These are phyloP conservation scores for Aspergillus avenaceus DNA, from an alignment of 495 filamentous ascomycete species.

Conservation along the genomic window DNA sequence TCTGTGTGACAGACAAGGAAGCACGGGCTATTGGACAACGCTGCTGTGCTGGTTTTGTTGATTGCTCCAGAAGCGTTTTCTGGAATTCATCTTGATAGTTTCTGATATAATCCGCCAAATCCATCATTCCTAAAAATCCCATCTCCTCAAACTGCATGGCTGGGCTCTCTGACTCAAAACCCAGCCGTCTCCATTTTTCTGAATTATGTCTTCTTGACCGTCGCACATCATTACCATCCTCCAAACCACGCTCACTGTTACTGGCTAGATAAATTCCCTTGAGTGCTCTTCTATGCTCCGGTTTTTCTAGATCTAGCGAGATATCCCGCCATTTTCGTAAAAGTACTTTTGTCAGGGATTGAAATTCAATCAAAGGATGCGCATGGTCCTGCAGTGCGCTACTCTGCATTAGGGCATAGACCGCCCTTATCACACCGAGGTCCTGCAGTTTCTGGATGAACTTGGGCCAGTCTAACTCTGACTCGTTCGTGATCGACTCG, in stretches of 20 bases:
- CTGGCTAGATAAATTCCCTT: slow-evolving; percentile 82
- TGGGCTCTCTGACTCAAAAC: slow-evolving; percentile 88
- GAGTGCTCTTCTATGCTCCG: slow-evolving; percentile 83
- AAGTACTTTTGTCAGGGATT: slow-evolving; percentile 85
- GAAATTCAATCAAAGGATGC: slow-evolving; percentile 88
- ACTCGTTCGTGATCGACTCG: slow-evolving; percentile 82
- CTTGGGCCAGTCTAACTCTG: slow-evolving; percentile 79
- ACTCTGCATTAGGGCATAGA: slow-evolving; percentile 89
- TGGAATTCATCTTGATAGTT: slow-evolving; percentile 90
- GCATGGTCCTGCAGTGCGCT: slow-evolving; percentile 90
- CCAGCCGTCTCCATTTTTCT: slow-evolving; percentile 89
- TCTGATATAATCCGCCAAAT: slow-evolving; percentile 86
- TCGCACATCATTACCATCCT: slow-evolving; percentile 44
- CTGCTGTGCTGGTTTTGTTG: slow-evolving; percentile 61
- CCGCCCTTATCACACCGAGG: slow-evolving; percentile 86
- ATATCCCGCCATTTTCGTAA: slow-evolving; percentile 89
- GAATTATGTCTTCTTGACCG: slow-evolving; percentile 67
- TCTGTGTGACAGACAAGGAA: slow-evolving; percentile 80
- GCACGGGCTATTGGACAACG: slow-evolving; percentile 86
- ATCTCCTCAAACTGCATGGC: slow-evolving; percentile 77
- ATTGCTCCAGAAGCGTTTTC: slow-evolving; percentile 87
- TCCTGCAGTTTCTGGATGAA: slow-evolving; percentile 94
- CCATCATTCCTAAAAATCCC: slow-evolving; percentile 96
- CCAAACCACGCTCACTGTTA: slow-evolving; percentile 53
- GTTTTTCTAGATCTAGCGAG: slow-evolving; percentile 73